Base-by-base conservation (phyloP, 1,284 basidiomycete species). In the Ceratobasidium sp. region DNA sequence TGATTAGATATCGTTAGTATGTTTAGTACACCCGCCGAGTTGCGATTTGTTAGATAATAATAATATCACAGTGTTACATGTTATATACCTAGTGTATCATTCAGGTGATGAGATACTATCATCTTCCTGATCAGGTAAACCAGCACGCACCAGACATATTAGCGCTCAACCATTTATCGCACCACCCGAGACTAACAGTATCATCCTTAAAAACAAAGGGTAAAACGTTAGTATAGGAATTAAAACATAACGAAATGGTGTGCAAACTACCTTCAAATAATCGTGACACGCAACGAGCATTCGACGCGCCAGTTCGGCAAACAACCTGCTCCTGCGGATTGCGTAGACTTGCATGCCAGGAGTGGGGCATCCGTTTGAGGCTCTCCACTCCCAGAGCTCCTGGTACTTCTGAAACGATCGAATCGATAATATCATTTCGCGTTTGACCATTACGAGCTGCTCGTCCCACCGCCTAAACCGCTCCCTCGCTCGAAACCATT, bases 391-490 rank as follows among this genome's bases (percentile, higher is more conserved):
- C 66, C 66, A 68, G 12, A 52, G 23, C 5, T 54, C 33, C 48
- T 54, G 46, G 23, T 50, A 50, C 66, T 50, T 33, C 33, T 33
- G 33, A 33, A 33, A 33, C 33, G 33, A 33, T 33, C 33, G 33
- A 33, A 33, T 33, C 33, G 33, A 33, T 33, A 33, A 33, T 33
- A 33, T 33, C 33, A 33, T 33, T 33, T 33, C 33, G 33, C 33
- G 66, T 50, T 68, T 68, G 10, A 68, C 9, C 5, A 68, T 28
- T 15, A 42, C 33, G 15, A 68, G 66, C 12, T 68, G 33, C 23
- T 68, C 66, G 28, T 68, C 66, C 66, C 66, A 68, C 23, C 40
- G 66, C 10, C 17, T 68, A 33, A 28, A 68, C 33, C 66, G 66
- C 28, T 68, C 33, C 54, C 66, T 33, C 3, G 66, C 17, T 15